Conservation (phyloP, 306 rosid genomes). For the Lotus japonicus region DNA sequence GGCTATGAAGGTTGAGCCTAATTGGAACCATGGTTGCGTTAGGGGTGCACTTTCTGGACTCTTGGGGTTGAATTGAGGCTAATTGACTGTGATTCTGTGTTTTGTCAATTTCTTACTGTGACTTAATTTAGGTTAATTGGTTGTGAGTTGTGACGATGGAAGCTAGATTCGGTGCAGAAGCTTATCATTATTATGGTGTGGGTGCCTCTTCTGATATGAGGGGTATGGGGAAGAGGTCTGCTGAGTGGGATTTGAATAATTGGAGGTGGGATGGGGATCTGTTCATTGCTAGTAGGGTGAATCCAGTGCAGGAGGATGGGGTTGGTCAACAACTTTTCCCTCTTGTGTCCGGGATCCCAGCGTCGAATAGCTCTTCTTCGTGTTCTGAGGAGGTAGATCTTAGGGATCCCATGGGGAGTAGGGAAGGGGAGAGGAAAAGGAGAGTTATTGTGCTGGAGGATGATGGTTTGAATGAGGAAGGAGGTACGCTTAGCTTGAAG, state of each 20-base stretch:
- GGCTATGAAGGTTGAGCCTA: constrained; percentile 48
- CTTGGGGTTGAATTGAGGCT: constrained; percentile 47
- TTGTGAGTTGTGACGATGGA: constrained; percentile 39
- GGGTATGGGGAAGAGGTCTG: constrained; percentile 52
- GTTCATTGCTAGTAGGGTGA: constrained; percentile 55
- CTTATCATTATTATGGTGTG: constrained; percentile 39
- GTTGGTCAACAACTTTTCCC: constrained; percentile 57
- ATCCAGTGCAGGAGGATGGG: constrained; percentile 36
- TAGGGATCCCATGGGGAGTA: constrained; percentile 36
- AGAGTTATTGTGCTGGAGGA: constrained; percentile 54
- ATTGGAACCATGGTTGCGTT: constrained; percentile 47
- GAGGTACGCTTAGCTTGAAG: constrained; percentile 50
- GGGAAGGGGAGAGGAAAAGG: constrained; percentile 70
- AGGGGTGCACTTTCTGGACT: constrained; percentile 40
- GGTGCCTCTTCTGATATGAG: constrained; percentile 41
- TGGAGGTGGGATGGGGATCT: constrained; percentile 96
- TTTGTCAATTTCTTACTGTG: constrained; percentile 22
- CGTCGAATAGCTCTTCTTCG: constrained; percentile 72
- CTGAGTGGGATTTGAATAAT: constrained; percentile 72
- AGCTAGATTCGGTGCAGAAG: constrained; percentile 48
- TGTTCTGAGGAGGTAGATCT: constrained; percentile 66
- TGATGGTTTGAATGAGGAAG: constrained; percentile 46
- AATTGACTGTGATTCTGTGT: constrained; percentile 21
- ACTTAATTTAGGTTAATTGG: constrained; percentile 4
- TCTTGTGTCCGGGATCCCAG: constrained; percentile 36